A percentile compares a stretch with the other conserved stretches of the same genome.
phyloP scores from a whole-genome alignment of 768 basidiomycete species.

The Coprinellus aureogranulatus region DNA sequence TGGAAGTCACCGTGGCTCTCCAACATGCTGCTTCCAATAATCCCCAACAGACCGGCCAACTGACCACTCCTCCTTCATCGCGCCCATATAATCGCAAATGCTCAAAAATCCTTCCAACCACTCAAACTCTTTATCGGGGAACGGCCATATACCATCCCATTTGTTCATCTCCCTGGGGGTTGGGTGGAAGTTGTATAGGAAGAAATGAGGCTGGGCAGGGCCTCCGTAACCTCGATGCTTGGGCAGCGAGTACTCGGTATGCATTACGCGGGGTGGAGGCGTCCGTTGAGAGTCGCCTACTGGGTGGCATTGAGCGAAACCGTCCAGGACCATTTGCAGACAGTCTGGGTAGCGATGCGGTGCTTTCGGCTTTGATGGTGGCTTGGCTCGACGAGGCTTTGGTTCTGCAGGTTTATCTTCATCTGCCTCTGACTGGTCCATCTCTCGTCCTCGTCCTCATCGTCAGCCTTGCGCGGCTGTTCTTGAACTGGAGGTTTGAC shows the following conservation, averaged over 20 bases:
- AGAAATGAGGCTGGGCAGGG: conserved; percentile 11
- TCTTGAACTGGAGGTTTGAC: too few relatives aligned
- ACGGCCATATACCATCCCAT: conserved; percentile 10
- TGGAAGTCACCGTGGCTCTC: too few relatives aligned
- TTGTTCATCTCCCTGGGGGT: conserved; percentile 4
- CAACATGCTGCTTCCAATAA: conserved; percentile 18
- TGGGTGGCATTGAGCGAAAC: conserved; percentile 10
- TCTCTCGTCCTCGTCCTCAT: too few relatives aligned
- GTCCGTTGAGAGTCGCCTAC: not conserved
- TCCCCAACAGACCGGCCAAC: conserved; percentile 18
- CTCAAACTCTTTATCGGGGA: conserved; percentile 19
- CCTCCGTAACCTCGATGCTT: not conserved
- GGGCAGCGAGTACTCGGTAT: conserved; percentile 16
- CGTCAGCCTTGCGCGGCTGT: too few relatives aligned
- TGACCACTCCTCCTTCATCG: conserved; percentile 20
- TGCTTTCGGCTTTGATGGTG: too few relatives aligned
- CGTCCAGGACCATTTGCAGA: conserved; percentile 16
- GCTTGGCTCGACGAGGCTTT: too few relatives aligned
- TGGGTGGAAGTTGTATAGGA: conserved; percentile 4
- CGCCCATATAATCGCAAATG: conserved; percentile 20
- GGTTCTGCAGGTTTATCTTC: too few relatives aligned
- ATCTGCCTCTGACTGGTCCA: too few relatives aligned
- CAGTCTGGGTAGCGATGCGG: conserved; percentile 9
- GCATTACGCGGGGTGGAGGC: conserved; percentile 5
- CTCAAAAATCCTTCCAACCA: conserved; percentile 26